Evolutionary conservation across 306 rosid genomes (phyloP), one percentile per base, ranked within the genome.

Genomic region (Aeschynomene evenia): DNA sequence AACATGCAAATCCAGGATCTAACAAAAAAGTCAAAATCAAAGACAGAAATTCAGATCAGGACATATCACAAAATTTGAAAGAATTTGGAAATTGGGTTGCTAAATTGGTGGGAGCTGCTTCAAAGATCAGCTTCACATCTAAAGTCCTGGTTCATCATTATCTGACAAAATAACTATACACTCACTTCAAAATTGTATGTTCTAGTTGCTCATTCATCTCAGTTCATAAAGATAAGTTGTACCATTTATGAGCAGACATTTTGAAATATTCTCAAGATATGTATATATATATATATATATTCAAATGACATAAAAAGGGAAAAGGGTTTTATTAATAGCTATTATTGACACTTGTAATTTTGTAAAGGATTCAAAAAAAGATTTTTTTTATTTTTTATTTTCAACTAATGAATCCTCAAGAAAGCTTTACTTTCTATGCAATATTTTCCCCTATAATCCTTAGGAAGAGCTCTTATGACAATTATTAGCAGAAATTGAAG

Each of bases 201-300:
- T 75, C 33, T 46, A 28, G 31, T 49, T 53, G 28, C 39, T 45
- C 63, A 36, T 60, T 56, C 40, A 58, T 67, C 67, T 71, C 15
- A 15, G 53, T 55, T 57, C 66, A 9, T 21, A 65, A 56, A 40
- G 58, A 70, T 57, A 33, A 68, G 14, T 48, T 60, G 14, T 49
- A 61, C 34, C 63, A 46, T 60, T 66, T 64, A 29, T 50, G 43
- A 66, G 49, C 29, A 60, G 23, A 28, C 29, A 12, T 31, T 54
- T 26, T 36, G 57, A 72, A 63, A 45, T n/a, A n/a, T 59, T 40
- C 9, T 7, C 15, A 45, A 31, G 21, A 19, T 33, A 26, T 23
- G 16, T 39, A 23, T 70, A 11, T 33, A 26, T 23, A 24, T 39
- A 23, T 70, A 11, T 29, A 5, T 23, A 15, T 23, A 29, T 24